Base-by-base conservation (phyloP, 441 rosid species). In the Aleurites moluccanus region DNA sequence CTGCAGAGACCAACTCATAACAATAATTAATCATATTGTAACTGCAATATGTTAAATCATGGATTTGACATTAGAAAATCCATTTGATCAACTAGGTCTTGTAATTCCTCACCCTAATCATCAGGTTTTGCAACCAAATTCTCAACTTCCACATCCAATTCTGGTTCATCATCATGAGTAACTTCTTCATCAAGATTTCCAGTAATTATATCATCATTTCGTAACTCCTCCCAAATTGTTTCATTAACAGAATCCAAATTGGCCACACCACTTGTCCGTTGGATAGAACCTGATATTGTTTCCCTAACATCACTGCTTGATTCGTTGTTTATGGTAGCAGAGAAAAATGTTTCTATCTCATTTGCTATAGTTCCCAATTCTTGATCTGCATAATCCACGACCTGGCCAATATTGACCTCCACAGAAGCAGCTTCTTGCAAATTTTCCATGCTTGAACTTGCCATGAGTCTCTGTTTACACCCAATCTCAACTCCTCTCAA, bases 41-140 rank as follows among this genome's bases (percentile, higher is more conserved):
- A 25, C 74, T 70, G 64, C 64, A 25, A 75, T 60, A 44, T 42
- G 63, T 63, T 77, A 63, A 35, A 7, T 84, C 80, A 89, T 28
- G 88, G 84, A 21, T 82, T 83, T 40, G 89, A 84, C 79, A 83
- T 69, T 44, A 90, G 86, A 78, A 77, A 88, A n/a, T 83, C 87
- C 89, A 87, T 81, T 80, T 86, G 93, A 86, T 91, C 92, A 21
- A 84, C 88, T 2, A 94, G 85, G 35, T 87, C 90, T 21, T 77
- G 87, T 25, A 89, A 68, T 45, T 86, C 88, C 55, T 78, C 85
- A 21, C 23, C 82, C 85, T 85, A 87, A 44, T 86, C 88, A 1
- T 74, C 73, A 15, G 87, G 86, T 33, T 80, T 42, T 0, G 80
- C 76, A 44, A 75, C 82, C 72, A 87, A 77, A 78, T 88, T 87